These are phyloP conservation scores for Lindgomyces ingoldianus DNA, from an alignment of 495 filamentous ascomycete genomes.

Conservation along the genomic window DNA sequence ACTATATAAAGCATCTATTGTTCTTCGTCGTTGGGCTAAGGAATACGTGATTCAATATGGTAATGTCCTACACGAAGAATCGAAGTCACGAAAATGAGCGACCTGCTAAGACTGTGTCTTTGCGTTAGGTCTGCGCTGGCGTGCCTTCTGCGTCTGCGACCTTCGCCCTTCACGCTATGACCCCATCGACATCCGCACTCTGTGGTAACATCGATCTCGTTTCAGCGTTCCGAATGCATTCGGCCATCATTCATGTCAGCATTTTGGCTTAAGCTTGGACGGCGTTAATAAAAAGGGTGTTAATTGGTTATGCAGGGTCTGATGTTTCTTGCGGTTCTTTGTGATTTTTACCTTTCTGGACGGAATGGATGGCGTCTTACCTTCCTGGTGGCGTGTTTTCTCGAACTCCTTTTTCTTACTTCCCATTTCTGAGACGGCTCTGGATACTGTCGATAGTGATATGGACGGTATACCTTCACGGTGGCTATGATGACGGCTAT, in stretches of 20 bases:
- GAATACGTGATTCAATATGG: slow-evolving; percentile 46
- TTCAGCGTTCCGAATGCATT: slow-evolving; percentile 13
- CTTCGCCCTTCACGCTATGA: neutral
- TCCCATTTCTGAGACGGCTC: slow-evolving; percentile 31
- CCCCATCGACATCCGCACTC: neutral
- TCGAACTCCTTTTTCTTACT: slow-evolving; percentile 5
- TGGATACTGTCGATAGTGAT: slow-evolving; percentile 24
- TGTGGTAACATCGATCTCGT: neutral
- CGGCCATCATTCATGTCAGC: slow-evolving; percentile 19
- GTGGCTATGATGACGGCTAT: neutral
- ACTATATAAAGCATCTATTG: slow-evolving; percentile 70
- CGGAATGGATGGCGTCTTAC: slow-evolving; percentile 9
- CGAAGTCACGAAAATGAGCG: slow-evolving; percentile 13
- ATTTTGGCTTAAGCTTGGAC: slow-evolving; percentile 15
- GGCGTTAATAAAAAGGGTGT: slow-evolving; percentile 31
- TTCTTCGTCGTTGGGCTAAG: slow-evolving; percentile 92
- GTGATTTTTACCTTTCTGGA: slow-evolving; percentile 10
- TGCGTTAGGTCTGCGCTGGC: neutral
- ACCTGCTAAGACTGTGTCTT: slow-evolving; percentile 2
- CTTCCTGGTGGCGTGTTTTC: neutral
- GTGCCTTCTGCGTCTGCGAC: neutral
- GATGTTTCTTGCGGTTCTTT: slow-evolving; percentile 14
- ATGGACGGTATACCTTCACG: slow-evolving; percentile 5
- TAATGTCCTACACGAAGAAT: slow-evolving; percentile 20
- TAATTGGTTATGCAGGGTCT: slow-evolving; percentile 10